Percentiles rank a stretch among this genome's conserved stretches.
These are phyloP conservation scores for Silene noctiflora DNA, from an alignment of 179 eudicot species.

Conservation along the genomic window DNA sequence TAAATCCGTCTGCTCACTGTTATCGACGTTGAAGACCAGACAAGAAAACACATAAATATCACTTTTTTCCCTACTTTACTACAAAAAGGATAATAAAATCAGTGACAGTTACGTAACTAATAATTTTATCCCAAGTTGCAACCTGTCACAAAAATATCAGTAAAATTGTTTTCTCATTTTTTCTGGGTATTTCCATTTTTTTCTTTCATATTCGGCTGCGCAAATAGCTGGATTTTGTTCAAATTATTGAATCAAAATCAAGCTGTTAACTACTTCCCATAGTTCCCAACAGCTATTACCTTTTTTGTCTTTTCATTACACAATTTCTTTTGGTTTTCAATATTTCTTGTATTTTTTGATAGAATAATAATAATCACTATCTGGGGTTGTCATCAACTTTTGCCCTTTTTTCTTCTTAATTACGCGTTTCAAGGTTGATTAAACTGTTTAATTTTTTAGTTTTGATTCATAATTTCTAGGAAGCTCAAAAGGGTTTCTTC, in stretches of 20 bases:
- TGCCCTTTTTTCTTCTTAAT: neutral
- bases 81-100: neutral
- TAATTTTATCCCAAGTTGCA: neutral
- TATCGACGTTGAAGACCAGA: no score
- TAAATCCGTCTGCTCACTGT: no score
- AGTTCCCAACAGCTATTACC: conserved; percentile 3
- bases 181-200: conserved; percentile 2
- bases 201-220: neutral
- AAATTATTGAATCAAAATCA: conserved; percentile 11
- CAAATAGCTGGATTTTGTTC: neutral
- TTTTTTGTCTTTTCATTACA: conserved; percentile 9
- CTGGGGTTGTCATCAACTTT: conserved; percentile 7
- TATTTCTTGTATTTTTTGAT: neutral
- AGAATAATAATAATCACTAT: neutral
- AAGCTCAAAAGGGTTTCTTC: conserved; percentile 8
- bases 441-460: neutral
- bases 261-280: conserved; percentile 16
- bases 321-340: neutral
- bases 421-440: neutral
- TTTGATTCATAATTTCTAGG: neutral
- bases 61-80: neutral
- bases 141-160: neutral
- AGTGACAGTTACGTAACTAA: neutral
- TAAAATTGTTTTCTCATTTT: neutral
- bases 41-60: neutral